Evolutionary conservation across 768 basidiomycete species (phyloP).

Genomic region (Myochromella boudieri): DNA sequence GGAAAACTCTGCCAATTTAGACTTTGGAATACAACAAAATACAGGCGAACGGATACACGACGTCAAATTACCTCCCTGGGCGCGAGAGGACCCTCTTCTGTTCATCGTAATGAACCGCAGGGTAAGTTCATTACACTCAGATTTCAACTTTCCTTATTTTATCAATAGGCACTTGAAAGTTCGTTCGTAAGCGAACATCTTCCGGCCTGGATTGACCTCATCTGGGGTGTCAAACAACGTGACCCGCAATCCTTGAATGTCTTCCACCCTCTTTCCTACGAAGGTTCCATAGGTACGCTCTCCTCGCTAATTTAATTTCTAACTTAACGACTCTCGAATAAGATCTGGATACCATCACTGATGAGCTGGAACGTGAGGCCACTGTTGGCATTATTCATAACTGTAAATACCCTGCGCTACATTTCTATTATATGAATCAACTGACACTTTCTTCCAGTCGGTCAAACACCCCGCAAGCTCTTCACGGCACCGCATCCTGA

Average conservation of each 20-base stretch:
- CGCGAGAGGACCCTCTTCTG: constrained; percentile 76
- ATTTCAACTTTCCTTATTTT: neutral
- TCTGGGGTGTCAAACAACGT: constrained; percentile 87
- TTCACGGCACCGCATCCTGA: constrained; percentile 77
- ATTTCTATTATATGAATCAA: neutral
- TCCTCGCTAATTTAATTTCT: neutral
- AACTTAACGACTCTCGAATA: neutral
- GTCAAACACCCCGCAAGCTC: constrained; percentile 88
- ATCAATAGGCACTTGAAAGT: constrained; percentile 78
- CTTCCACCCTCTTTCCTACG: constrained; percentile 93
- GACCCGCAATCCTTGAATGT: constrained; percentile 77
- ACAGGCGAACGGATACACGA: constrained; percentile 81
- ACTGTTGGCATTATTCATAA: constrained; percentile 96
- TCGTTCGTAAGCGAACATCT: constrained; percentile 82
- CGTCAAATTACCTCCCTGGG: constrained; percentile 91
- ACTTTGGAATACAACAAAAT: constrained; percentile 74
- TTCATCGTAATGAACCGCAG: constrained; percentile 79
- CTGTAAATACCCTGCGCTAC: constrained; percentile 47
- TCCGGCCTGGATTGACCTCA: constrained; percentile 90
- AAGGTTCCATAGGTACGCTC: constrained; percentile 74
- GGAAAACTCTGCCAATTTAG: constrained; percentile 74
- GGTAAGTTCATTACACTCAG: constrained; percentile 36
- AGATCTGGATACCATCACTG: constrained; percentile 86
- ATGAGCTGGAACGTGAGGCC: constrained; percentile 87
- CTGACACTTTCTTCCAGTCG: constrained; percentile 49